Evolutionary conservation across 352 stramenopile genomes (phyloP), one percentile per base, ranked within the genome.

Genomic region (Globisporangium cylindrosporum): DNA sequence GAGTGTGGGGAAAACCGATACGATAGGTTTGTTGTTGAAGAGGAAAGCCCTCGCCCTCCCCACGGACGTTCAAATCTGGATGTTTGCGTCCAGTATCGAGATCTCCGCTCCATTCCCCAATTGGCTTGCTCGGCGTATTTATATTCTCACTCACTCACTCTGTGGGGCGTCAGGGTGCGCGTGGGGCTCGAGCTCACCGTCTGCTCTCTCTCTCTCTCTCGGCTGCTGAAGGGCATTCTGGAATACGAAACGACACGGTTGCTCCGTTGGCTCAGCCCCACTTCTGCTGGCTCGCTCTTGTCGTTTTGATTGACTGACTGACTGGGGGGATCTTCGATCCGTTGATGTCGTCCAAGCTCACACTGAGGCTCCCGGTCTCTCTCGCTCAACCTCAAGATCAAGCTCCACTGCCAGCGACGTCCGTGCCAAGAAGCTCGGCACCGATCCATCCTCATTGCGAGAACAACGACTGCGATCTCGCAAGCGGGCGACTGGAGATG

Each of bases 301-400:
- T 57, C 12, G 25, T 57, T 57, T 32, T 57, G 51, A 27, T 27
- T 57, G 22, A 57, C 22, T 14, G 9, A 38, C 15, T 38, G 32
- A 29, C 15, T 9, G 55, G 29, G 10, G 18, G 6, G 15, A 22
- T 22, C 43, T 24, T 49, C 5, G n/a, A 49, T 34, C 29, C 43
- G 43, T 20, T n/a, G 24, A 68, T 68, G 63, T 9, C 54, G 6
- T 68, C 63, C 53, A 68, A 63, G 63, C 38, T 62, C 51, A 55
- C 62, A 8, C 18, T 56, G n/a, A 24, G 62, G 29, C 54, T 51
- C 3, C 54, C 43, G 48, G 46, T 25, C 27, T 66, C 46, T 34
- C 46, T 14, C 18, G 18, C 12, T 51, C 43, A 51, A 12, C 7
- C 18, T 51, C 43, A 51, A 10, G 43, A 8, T 10, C 54, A 43